phyloP scores from a whole-genome alignment of 352 stramenopile species.

The Phytophthora boehmeriae region DNA sequence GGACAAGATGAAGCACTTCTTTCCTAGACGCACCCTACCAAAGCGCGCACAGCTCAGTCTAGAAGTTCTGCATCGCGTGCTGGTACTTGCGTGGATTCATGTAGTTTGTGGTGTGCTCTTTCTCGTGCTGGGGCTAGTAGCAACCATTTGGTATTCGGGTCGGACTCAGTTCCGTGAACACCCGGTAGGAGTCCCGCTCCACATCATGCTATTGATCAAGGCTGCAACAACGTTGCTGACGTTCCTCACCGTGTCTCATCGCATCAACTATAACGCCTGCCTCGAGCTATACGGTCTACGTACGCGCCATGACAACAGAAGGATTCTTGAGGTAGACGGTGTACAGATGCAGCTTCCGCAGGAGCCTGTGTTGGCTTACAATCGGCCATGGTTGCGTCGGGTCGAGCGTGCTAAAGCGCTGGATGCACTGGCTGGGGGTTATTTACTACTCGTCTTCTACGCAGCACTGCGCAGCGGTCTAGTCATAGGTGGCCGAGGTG shows the following conservation, averaged over 20 bases:
- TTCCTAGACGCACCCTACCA: conserved; percentile 72
- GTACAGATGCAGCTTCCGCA: conserved; percentile 32
- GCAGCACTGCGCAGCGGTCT: conserved; percentile 63
- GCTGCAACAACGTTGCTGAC: conserved; percentile 53
- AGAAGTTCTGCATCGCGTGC: conserved; percentile 72
- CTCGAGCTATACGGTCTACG: conserved; percentile 56
- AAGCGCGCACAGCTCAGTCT: conserved; percentile 63
- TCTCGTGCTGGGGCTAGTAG: conserved; percentile 52
- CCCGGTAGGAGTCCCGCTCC: conserved; percentile 59
- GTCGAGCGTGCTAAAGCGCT: conserved; percentile 66
- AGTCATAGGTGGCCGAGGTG: conserved; percentile 47
- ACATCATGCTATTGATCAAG: conserved; percentile 68
- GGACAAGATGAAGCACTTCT: conserved; percentile 66
- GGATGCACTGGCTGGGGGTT: conserved; percentile 56
- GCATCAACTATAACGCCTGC: conserved; percentile 67
- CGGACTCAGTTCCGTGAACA: conserved; percentile 56
- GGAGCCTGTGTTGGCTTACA: conserved; percentile 75
- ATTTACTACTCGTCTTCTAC: conserved; percentile 78
- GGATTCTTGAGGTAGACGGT: conserved; percentile 35
- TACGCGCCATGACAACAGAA: conserved; percentile 20
- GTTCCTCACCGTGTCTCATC: conserved; percentile 61
- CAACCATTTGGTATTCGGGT: conserved; percentile 45
- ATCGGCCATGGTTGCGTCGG: conserved; percentile 60
- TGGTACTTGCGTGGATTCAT: conserved; percentile 76
- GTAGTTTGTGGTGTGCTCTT: conserved; percentile 59